phyloP scores from a whole-genome alignment of 495 filamentous ascomycete species.

The Penicillium canescens region DNA sequence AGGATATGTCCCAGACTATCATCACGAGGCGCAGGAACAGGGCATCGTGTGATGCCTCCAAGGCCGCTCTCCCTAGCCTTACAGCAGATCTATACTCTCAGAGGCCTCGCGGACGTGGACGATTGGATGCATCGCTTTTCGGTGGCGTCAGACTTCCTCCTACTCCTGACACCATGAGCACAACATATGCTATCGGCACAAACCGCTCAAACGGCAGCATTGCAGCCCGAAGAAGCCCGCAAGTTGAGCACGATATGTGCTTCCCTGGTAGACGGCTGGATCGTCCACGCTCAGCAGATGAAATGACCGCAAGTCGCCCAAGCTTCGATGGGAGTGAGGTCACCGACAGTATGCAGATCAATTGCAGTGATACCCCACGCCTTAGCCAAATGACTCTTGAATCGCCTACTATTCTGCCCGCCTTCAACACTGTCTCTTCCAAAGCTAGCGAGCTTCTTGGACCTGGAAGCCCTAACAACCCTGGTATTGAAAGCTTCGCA shows the following conservation, averaged over 20 bases:
- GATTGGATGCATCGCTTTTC: constrained; percentile 34
- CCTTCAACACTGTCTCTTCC: constrained; percentile 32
- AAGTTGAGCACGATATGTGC: constrained; percentile 15
- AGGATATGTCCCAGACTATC: constrained; percentile 19
- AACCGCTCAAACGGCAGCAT: constrained; percentile 42
- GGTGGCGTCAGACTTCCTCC: constrained; percentile 39
- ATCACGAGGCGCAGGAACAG: constrained; percentile 20
- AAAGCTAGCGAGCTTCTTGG: constrained; percentile 27
- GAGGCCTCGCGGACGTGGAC: constrained; percentile 27
- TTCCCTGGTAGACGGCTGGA: constrained; percentile 19
- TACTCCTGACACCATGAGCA: constrained; percentile 50
- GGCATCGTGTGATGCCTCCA: constrained; percentile 20
- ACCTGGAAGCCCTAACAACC: constrained; percentile 26
- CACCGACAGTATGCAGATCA: constrained; percentile 32
- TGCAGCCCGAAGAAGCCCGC: constrained; percentile 23
- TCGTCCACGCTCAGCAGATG: constrained; percentile 38
- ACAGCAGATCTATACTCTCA: constrained; percentile 19
- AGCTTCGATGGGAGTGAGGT: constrained; percentile 31
- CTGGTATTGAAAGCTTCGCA: constrained; percentile 20
- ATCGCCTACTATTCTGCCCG: constrained; percentile 30
- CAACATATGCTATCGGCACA: constrained; percentile 29
- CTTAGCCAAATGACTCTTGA: constrained; percentile 22
- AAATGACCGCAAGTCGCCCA: constrained; percentile 26
- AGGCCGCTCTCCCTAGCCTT: constrained; percentile 14
- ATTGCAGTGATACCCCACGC: constrained; percentile 33